phyloP scores from a whole-genome alignment of 495 filamentous ascomycete genomes.

The Lophiostoma macrostomum region DNA sequence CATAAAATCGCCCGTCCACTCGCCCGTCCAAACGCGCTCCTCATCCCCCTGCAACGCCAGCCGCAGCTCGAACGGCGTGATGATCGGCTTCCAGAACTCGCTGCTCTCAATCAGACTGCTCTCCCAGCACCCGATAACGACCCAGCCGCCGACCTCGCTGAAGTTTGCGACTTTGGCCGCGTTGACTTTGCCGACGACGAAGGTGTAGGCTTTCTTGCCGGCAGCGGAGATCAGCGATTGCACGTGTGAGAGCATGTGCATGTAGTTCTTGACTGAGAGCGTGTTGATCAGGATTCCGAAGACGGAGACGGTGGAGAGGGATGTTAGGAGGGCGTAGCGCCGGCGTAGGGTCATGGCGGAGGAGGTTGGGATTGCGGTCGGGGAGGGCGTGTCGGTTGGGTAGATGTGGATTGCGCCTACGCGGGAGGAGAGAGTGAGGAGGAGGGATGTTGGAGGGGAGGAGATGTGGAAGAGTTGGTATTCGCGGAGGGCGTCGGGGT shows the following conservation, averaged over 20 bases:
- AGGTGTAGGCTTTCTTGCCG: constrained; percentile 91
- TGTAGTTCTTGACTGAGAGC: constrained; percentile 84
- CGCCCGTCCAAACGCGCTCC: constrained; percentile 52
- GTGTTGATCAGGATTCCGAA: constrained; percentile 96
- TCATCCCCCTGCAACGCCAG: constrained; percentile 68
- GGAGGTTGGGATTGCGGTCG: constrained; percentile 48
- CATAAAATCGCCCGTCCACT: constrained; percentile 48
- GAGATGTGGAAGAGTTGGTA: constrained; percentile 90
- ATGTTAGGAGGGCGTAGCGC: constrained; percentile 81
- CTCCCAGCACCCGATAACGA: constrained; percentile 98
- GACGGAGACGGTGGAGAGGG: constrained; percentile 73
- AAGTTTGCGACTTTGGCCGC: constrained; percentile 97
- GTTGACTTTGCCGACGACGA: constrained; percentile 95
- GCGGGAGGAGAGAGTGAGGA: constrained; percentile 83
- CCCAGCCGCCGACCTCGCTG: constrained; percentile 90
- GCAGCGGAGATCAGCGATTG: constrained; percentile 65
- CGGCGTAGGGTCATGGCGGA: constrained; percentile 66
- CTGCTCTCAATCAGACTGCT: constrained; percentile 82
- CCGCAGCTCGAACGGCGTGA: constrained; percentile 89
- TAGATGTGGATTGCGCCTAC: constrained; percentile 75
- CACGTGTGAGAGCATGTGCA: constrained; percentile 71
- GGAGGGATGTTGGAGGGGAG: constrained; percentile 74
- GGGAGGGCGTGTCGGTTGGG: constrained; percentile 50
- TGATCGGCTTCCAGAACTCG: constrained; percentile 79
- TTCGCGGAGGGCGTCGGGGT: constrained; percentile 56